These are phyloP conservation scores for Penicillium sp. DNA, from an alignment of 2,329 filamentous ascomycete genomes.

Conservation along the genomic window DNA sequence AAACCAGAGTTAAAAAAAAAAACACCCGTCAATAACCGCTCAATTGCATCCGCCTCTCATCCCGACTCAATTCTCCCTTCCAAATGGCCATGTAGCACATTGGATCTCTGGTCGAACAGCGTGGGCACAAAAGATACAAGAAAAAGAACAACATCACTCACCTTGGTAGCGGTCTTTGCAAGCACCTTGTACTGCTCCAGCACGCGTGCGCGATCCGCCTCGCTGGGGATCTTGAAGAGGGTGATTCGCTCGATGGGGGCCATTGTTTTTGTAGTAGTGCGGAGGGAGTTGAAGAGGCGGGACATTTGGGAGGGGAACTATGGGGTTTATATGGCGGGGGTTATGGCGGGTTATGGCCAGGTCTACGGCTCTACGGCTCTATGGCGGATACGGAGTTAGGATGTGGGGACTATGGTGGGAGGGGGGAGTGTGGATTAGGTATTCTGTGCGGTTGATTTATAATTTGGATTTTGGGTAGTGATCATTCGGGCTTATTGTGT, in stretches of 20 bases:
- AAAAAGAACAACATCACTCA: conserved; percentile 19
- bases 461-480: background rate
- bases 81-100: background rate
- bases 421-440: too few species aligned
- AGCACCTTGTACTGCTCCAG: conserved; percentile 48
- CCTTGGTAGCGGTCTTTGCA: conserved; percentile 47
- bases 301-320: background rate
- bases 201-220: conserved; percentile 44
- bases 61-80: too few species aligned
- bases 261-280: conserved; percentile 26
- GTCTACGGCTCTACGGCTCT: too few species aligned
- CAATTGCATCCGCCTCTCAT: background rate
- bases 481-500: background rate
- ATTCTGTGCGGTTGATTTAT: background rate
- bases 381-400: background rate
- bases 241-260: conserved; percentile 51
- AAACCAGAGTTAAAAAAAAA: background rate
- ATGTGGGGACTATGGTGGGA: background rate
- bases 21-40: background rate
- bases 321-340: background rate
- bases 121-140: background rate
- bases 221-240: conserved; percentile 54
- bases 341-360: background rate
- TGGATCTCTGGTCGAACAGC: background rate
- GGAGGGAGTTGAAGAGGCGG: background rate